Evolutionary conservation across 768 basidiomycete species (phyloP).

Genomic region (Tricholoma saponaceum): DNA sequence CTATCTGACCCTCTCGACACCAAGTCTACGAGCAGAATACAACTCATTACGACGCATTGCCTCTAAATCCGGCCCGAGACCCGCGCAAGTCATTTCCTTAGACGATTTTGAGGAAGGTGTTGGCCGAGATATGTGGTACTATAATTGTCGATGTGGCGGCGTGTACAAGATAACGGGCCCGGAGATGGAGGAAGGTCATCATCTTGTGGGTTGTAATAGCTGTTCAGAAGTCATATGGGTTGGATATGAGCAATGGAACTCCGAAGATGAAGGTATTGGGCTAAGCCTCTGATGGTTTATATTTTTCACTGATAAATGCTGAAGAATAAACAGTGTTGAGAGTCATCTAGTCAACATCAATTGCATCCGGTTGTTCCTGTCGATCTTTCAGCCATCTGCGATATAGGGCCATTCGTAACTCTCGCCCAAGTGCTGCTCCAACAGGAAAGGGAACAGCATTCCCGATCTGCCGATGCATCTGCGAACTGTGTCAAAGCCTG

Average conservation of each 20-base stretch:
- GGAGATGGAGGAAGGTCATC: constrained; percentile 67
- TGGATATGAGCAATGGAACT: constrained; percentile 63
- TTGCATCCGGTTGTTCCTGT: constrained; percentile 31
- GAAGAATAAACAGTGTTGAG: not conserved
- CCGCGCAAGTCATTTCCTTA: constrained; percentile 75
- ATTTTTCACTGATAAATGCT: not conserved
- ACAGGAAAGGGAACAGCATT: constrained; percentile 76
- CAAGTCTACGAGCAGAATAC: constrained; percentile 44
- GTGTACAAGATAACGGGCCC: constrained; percentile 50
- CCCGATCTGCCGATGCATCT: constrained; percentile 82
- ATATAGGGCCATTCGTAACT: constrained; percentile 49
- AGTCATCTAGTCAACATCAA: constrained; percentile 21
- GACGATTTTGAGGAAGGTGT: constrained; percentile 56
- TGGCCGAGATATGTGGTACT: constrained; percentile 41
- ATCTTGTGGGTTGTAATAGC: constrained; percentile 66
- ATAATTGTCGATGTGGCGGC: constrained; percentile 75
- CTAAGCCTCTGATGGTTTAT: not conserved
- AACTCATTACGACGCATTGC: constrained; percentile 29
- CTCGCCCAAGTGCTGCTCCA: constrained; percentile 57
- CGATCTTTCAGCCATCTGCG: constrained; percentile 43
- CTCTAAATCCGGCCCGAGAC: constrained; percentile 43
- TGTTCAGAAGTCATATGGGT: constrained; percentile 86
- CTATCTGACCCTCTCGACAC: constrained; percentile 55
- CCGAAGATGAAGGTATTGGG: constrained; percentile 17
- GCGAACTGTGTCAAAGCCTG: not conserved